phyloP scores from a whole-genome alignment of 2,329 filamentous ascomycete species.

The Calonectria multiphialidica region DNA sequence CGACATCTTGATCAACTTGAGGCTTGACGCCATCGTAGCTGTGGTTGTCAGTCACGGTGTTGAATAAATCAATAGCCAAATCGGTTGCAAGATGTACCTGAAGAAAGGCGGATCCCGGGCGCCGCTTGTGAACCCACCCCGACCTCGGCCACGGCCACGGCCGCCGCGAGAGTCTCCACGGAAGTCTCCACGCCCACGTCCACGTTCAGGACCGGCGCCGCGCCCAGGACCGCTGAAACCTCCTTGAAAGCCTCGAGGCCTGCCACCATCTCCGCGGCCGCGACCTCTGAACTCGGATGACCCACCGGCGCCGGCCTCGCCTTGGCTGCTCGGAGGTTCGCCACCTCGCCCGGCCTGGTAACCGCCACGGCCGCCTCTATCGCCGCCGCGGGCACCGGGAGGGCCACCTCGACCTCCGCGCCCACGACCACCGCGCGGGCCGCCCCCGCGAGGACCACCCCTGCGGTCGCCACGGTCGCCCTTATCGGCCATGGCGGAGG shows the following conservation, averaged over 20 bases:
- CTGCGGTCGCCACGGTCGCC: conserved; percentile 42
- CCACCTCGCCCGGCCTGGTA: conserved; percentile 31
- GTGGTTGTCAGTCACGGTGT: conserved; percentile 7
- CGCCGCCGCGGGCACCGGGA: conserved; percentile 24
- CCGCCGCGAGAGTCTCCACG: conserved; percentile 35
- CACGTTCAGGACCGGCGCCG: conserved; percentile 20
- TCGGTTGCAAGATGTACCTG: conserved; percentile 24
- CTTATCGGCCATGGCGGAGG: conserved; percentile 43
- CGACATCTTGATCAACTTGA: conserved; percentile 42
- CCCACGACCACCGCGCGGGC: conserved; percentile 25
- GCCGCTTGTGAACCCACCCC: not conserved
- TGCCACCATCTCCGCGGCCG: conserved; percentile 33
- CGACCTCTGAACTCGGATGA: conserved; percentile 31
- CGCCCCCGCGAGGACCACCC: conserved; percentile 19
- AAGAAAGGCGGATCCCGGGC: conserved; percentile 25
- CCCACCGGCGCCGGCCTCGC: conserved; percentile 10
- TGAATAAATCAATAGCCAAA: not conserved
- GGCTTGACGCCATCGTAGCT: conserved; percentile 41
- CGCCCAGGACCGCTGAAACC: conserved; percentile 24
- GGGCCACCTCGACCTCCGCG: conserved; percentile 35
- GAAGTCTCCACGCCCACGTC: conserved; percentile 31
- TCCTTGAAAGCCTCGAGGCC: conserved; percentile 23
- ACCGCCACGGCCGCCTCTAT: conserved; percentile 33
- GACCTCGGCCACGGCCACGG: conserved; percentile 33
- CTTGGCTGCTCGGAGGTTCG: not conserved